Percentiles rank a stretch among this genome's conserved stretches.
Conservation (phyloP, 164 flowering plant species). For the Berberis thunbergii region DNA sequence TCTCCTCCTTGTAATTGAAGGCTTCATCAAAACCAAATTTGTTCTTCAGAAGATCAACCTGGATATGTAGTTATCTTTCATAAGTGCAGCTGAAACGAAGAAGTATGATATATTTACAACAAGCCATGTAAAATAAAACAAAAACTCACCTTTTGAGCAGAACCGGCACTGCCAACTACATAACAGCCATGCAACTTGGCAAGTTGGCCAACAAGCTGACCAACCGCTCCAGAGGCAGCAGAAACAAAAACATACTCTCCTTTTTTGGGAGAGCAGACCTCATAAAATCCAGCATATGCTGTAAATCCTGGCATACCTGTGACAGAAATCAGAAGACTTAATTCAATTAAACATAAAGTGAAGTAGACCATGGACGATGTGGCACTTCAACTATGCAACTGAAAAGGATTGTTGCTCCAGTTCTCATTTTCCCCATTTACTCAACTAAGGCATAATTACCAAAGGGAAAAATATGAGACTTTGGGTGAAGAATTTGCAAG, state of each 20-base stretch:
- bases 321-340: background rate
- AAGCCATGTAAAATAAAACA: background rate
- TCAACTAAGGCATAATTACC: no score
- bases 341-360: no score
- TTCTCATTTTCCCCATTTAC: no score
- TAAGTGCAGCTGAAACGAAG: background rate
- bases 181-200: constrained; percentile 76
- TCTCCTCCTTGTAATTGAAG: constrained; percentile 59
- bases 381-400: no score
- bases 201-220: constrained; percentile 78
- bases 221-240: constrained; percentile 84
- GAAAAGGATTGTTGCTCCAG: no score
- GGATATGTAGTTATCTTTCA: background rate
- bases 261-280: constrained; percentile 54
- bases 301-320: constrained; percentile 83
- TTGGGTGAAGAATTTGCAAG: no score
- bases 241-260: constrained; percentile 65
- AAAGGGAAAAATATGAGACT: no score
- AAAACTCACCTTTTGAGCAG: constrained; percentile 36
- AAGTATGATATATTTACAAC: background rate
- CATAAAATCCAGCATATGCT: constrained; percentile 72
- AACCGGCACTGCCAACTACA: constrained; percentile 80
- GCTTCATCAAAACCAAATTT: constrained; percentile 54
- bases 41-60: constrained; percentile 52
- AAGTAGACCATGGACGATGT: no score